Evolutionary conservation across 352 stramenopile species (phyloP).

Genomic region (Phytophthora rubi): DNA sequence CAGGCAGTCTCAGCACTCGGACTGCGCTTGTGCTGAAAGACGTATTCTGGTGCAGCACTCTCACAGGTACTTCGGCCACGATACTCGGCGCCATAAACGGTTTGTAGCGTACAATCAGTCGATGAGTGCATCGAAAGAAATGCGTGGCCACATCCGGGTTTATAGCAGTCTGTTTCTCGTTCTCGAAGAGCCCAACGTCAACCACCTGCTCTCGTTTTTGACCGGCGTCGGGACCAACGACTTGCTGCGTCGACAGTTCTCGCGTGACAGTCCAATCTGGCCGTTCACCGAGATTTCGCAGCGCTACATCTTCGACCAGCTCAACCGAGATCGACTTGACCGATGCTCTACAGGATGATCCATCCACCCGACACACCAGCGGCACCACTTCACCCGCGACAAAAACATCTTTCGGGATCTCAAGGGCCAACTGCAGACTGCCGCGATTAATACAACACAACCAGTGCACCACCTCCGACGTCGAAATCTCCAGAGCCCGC

Average conservation of each 20-base stretch:
- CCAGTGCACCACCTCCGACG: constrained; percentile 36
- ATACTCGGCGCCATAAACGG: constrained; percentile 30
- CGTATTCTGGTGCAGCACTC: constrained; percentile 34
- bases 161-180: constrained; percentile 22
- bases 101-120: constrained; percentile 41
- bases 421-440: constrained; percentile 27
- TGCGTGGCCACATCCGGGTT: constrained; percentile 33
- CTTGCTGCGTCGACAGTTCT: constrained; percentile 31
- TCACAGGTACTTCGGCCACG: constrained; percentile 29
- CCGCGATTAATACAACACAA: constrained; percentile 40
- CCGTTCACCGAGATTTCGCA: constrained; percentile 25
- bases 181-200: constrained; percentile 28
- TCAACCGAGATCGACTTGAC: constrained; percentile 32
- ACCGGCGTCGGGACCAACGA: constrained; percentile 15
- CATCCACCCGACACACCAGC: constrained; percentile 33
- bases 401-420: constrained; percentile 33
- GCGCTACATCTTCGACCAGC: constrained; percentile 34
- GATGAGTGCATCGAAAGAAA: constrained; percentile 42
- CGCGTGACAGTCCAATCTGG: constrained; percentile 27
- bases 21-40: constrained; percentile 11
- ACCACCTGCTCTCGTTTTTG: constrained; percentile 20
- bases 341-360: constrained; percentile 24
- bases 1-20: constrained; percentile 23
- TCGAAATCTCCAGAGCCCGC: constrained; percentile 34
- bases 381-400: constrained; percentile 23